Base-by-base conservation (phyloP, 2,329 filamentous ascomycete genomes). In the Diplodia mutila region DNA sequence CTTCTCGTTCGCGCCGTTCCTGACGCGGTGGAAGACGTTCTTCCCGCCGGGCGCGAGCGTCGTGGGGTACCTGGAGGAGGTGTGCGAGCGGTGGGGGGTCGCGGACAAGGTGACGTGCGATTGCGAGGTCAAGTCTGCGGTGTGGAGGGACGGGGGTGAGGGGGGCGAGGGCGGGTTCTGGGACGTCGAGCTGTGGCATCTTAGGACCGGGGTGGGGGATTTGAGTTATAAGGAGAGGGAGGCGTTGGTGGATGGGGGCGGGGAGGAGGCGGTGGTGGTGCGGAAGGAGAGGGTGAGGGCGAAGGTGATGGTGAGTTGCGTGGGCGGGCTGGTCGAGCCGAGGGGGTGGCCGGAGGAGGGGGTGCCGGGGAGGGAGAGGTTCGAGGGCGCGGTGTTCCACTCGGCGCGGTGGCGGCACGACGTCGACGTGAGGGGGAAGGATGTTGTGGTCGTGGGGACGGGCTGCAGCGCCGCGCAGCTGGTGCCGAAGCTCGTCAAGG, bases 401-500 rank as follows among this genome's bases (percentile, higher is more conserved):
- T 86, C 86, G 0, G 85, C 86, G 5, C 76, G 85, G 64, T 88
- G 86, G 86, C 80, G 85, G 54, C 76, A 83, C n/a, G 78, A 78
- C 5, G 76, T 86, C 46, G 82, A 87, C 67, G 76, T 88, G 21
- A 78, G 79, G 11, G 82, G 81, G 68, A 88, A 87, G 71, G 79
- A 87, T 69, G 84, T 88, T 1, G 78, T 88, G 11, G 83, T 88
- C 11, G 74, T 88, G 54, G 86, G 86, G 4, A 87, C 85, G 2
- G 86, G 86, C 14, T 88, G 86, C 72, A 85, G 81, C 70, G 85
- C 85, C 2, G 83, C 84, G 16, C 86, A 89, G 70, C 80, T 88
- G 27, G 82, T 89, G 8, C 85, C 86, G 1, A 72, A 77, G 46
- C 76, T 88, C 6, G 80, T 80, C 3, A 79, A 79, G 25, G 80